Base-by-base conservation (phyloP, 2,329 filamentous ascomycete genomes). In the Tolypocladium sp. region DNA sequence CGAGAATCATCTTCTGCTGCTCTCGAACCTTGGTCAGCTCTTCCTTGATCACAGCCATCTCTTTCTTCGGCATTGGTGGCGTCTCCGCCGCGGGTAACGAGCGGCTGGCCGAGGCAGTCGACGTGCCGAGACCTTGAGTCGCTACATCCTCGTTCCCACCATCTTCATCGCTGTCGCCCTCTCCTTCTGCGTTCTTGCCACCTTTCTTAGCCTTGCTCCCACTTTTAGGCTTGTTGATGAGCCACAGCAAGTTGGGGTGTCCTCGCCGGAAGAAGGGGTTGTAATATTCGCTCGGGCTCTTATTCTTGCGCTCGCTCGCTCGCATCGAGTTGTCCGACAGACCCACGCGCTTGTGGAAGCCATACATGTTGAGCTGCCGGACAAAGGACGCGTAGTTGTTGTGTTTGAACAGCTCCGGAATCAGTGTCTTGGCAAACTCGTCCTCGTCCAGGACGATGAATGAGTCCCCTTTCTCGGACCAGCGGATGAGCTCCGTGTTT, bases 381-480 rank as follows among this genome's bases (percentile, higher is more conserved):
- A 97, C 92, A 71, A 97, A 97, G 64, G 92, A 96, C 54, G 92
- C 92, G 74, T 97, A 97, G 73, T 97, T 97, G 81, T 93, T 96
- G 77, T 99, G 94, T 75, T 99, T 99, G 82, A 99, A 99, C 63
- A 97, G 87, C 73, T 97, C 96, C 1, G 94, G 94, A 30, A 99
- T 90, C 66, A 99, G 88, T 42, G 90, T 91, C 76, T 97, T 97
- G 25, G 94, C 97, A 70, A 99, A 99, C 75, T 96, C 93, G 69
- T 99, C 94, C 74, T 99, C 94, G 69, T 99, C 93, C 10, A 97
- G 77, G 4, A 99, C 93, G 59, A 97, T 90, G 75, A 99, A 99
- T 0, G 93, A 97, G 69, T 96, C 92, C 37, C 94, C 94, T 69
- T 93, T 91, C 67, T 96, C 91, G 0, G 94, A 97, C 94, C 94